These are phyloP conservation scores for Sisymbrium altissimum DNA, from an alignment of 345 rosid genomes.

Conservation along the genomic window DNA sequence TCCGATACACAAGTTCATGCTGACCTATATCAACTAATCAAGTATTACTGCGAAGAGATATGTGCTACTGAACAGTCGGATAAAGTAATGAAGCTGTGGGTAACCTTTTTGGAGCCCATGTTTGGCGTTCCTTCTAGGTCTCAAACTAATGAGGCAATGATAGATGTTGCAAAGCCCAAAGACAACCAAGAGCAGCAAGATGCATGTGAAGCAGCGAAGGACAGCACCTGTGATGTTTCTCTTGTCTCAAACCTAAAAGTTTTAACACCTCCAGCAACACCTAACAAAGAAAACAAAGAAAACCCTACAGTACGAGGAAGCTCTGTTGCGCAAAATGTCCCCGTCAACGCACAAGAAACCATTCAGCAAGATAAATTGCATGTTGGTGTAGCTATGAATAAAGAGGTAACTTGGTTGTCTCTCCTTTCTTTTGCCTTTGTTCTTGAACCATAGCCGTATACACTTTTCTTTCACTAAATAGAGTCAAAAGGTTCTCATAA, in stretches of 20 bases:
- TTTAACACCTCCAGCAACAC: constrained; percentile 46
- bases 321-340: constrained; percentile 40
- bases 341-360: neutral
- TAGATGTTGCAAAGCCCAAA: constrained; percentile 57
- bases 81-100: constrained; percentile 90
- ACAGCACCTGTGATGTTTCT: constrained; percentile 46
- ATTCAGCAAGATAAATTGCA: constrained; percentile 40
- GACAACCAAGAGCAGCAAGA: constrained; percentile 40
- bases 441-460: neutral
- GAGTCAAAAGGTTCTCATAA: neutral
- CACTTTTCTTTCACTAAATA: neutral
- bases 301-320: constrained; percentile 56
- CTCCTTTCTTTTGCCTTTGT: neutral
- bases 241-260: constrained; percentile 44
- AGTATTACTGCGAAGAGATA: constrained; percentile 87
- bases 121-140: constrained; percentile 78
- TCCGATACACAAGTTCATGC: constrained; percentile 73
- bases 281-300: constrained; percentile 57
- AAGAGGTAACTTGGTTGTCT: constrained; percentile 42
- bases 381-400: constrained; percentile 41
- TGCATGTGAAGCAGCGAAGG: constrained; percentile 56
- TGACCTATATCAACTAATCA: constrained; percentile 87
- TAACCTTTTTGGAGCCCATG: constrained; percentile 85
- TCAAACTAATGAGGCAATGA: constrained; percentile 67
- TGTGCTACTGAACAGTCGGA: constrained; percentile 85